Evolutionary conservation across 2,329 filamentous ascomycete species (phyloP).

Genomic region (Albifimbria verrucaria): DNA sequence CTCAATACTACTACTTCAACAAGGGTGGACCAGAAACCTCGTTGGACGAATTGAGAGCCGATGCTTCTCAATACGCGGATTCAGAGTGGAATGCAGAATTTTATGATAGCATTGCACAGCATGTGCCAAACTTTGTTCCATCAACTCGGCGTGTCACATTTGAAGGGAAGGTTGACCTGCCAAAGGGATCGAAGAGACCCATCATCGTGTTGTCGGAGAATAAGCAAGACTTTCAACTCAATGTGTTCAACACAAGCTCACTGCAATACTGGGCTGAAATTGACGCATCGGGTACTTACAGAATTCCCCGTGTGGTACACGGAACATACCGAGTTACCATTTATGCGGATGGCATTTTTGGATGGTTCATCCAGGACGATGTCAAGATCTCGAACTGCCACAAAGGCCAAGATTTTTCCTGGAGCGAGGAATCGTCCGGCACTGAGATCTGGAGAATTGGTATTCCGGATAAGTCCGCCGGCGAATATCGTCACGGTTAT

Average conservation of each 20-base stretch:
- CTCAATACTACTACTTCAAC: slow-evolving; percentile 61
- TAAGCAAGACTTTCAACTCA: slow-evolving; percentile 22
- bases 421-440: slow-evolving; percentile 12
- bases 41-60: slow-evolving; percentile 7
- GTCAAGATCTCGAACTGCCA: slow-evolving; percentile 36
- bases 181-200: slow-evolving; percentile 20
- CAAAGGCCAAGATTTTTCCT: slow-evolving; percentile 4
- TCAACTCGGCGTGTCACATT: slow-evolving; percentile 8
- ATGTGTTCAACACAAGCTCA: slow-evolving; percentile 46
- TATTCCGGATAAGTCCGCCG: slow-evolving; percentile 48
- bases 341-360: slow-evolving; percentile 14
- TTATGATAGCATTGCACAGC: slow-evolving; percentile 11
- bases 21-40: slow-evolving; percentile 9
- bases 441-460: slow-evolving; percentile 14
- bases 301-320: slow-evolving; percentile 11
- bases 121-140: slow-evolving; percentile 11
- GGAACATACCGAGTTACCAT: slow-evolving; percentile 14
- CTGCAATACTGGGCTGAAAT: slow-evolving; percentile 61
- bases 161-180: slow-evolving; percentile 13
- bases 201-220: slow-evolving; percentile 47
- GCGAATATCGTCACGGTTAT: slow-evolving; percentile 57
- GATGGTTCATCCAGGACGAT: slow-evolving; percentile 15
- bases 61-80: slow-evolving; percentile 12
- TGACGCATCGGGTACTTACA: slow-evolving; percentile 32
- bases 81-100: slow-evolving; percentile 15